These are phyloP conservation scores for Aschersonia sp. DNA, from an alignment of 2,329 filamentous ascomycete genomes.

Conservation along the genomic window DNA sequence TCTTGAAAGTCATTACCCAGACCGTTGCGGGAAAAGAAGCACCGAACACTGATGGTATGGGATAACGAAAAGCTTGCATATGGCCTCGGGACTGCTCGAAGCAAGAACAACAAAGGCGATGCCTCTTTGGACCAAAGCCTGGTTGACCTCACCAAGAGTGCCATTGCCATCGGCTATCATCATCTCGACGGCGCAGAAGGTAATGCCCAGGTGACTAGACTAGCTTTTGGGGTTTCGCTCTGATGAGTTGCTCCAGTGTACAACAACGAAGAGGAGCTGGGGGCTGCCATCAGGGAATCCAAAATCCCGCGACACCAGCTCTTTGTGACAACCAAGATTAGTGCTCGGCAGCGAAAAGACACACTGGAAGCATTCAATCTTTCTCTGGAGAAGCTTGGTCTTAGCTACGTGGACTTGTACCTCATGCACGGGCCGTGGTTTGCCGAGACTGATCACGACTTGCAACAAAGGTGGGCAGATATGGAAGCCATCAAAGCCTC, in stretches of 20 bases:
- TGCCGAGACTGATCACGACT: conserved; percentile 28
- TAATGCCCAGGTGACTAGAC: conserved; percentile 12
- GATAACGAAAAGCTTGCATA: conserved; percentile 43
- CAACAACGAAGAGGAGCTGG: conserved; percentile 55
- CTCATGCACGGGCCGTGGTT: conserved; percentile 46
- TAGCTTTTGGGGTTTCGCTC: background rate
- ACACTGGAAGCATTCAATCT: conserved; percentile 36
- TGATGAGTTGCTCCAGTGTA: conserved; percentile 29
- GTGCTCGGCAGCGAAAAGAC: conserved; percentile 19
- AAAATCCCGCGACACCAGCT: conserved; percentile 52
- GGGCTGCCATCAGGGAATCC: conserved; percentile 53
- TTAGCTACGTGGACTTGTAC: conserved; percentile 62
- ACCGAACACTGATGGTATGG: background rate
- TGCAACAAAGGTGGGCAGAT: conserved; percentile 47
- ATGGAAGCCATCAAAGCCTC: conserved; percentile 52
- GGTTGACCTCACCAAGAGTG: conserved; percentile 36
- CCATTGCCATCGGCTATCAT: conserved; percentile 54
- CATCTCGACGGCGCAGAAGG: conserved; percentile 66
- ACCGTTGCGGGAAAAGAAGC: background rate
- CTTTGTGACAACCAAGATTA: conserved; percentile 51
- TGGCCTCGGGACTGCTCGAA: conserved; percentile 52
- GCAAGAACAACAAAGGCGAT: conserved; percentile 30
- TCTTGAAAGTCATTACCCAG: background rate
- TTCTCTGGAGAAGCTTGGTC: conserved; percentile 49
- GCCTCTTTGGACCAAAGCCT: conserved; percentile 40